Conservation (phyloP, 2,329 filamentous ascomycete genomes). For the Clonostachys sp. region DNA sequence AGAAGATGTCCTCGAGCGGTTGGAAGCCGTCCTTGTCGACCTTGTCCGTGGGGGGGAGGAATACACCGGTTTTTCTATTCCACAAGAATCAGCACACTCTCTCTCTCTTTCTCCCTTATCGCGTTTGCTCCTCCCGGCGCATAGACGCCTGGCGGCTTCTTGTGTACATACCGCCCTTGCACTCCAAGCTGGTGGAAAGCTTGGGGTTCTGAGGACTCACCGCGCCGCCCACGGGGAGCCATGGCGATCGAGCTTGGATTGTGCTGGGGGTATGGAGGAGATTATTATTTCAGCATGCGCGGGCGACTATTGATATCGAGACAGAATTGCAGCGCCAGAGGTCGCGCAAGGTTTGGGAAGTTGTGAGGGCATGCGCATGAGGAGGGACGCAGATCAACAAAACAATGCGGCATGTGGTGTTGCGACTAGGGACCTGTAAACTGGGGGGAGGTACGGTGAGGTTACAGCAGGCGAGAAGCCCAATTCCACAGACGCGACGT, state of each 20-base stretch:
- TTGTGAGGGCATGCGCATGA: too few relatives aligned
- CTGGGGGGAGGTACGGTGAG: too few relatives aligned
- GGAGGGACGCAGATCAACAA: too few relatives aligned
- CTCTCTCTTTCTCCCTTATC: not conserved
- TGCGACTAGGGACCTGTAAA: too few relatives aligned
- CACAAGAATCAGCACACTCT: not conserved
- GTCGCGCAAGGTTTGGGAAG: not conserved
- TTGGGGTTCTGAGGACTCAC: slow-evolving; percentile 19
- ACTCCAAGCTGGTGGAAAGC: slow-evolving; percentile 25
- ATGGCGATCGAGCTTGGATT: slow-evolving; percentile 8
- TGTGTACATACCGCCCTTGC: slow-evolving; percentile 27
- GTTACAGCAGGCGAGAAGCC: too few relatives aligned
- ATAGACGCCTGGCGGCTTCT: not conserved
- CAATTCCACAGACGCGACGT: too few relatives aligned
- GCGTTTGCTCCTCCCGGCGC: not conserved
- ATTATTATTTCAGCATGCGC: too few relatives aligned
- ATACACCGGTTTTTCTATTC: slow-evolving; percentile 81
- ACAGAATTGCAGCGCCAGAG: not conserved
- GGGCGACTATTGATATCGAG: not conserved
- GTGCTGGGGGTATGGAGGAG: too few relatives aligned
- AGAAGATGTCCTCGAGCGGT: slow-evolving; percentile 81
- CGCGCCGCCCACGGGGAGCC: slow-evolving; percentile 24
- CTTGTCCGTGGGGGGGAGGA: slow-evolving; percentile 69
- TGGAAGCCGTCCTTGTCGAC: slow-evolving; percentile 93
- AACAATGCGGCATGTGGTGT: too few relatives aligned